Percentiles rank a stretch among this genome's conserved stretches.
Evolutionary conservation across 768 basidiomycete genomes (phyloP).

Genomic region (Artomyces pyxidatus): DNA sequence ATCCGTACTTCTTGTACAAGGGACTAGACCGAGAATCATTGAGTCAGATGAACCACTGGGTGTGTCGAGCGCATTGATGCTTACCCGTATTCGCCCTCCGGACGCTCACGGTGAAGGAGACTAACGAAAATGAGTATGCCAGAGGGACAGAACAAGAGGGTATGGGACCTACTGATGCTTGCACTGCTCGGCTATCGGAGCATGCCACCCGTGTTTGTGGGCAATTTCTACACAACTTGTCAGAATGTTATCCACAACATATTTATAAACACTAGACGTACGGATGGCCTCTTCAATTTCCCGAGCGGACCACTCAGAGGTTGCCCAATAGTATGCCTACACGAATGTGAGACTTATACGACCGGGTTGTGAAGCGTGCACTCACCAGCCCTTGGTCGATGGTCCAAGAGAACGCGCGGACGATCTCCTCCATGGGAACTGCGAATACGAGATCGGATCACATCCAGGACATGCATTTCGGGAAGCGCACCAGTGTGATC

Average conservation of each 20-base stretch:
- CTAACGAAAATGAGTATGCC: conserved; percentile 22
- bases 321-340: conserved; percentile 39
- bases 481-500: conserved; percentile 28
- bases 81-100: conserved; percentile 43
- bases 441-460: neutral
- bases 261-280: conserved; percentile 11
- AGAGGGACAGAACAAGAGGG: neutral
- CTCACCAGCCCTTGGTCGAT: conserved; percentile 39
- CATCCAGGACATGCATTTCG: neutral
- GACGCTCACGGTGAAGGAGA: conserved; percentile 44
- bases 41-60: neutral
- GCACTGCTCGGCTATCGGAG: conserved; percentile 47
- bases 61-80: conserved; percentile 2
- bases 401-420: conserved; percentile 49
- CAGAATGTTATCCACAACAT: neutral
- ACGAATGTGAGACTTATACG: conserved; percentile 1
- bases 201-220: conserved; percentile 38
- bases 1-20: conserved; percentile 36
- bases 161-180: conserved; percentile 29
- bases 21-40: conserved; percentile 15
- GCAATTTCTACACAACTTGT: conserved; percentile 31
- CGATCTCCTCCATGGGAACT: conserved; percentile 45
- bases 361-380: neutral
- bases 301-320: conserved; percentile 48
- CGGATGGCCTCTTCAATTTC: conserved; percentile 40